Evolutionary conservation across 2,329 filamentous ascomycete species (phyloP).

Genomic region (Stylonectria norvegica): DNA sequence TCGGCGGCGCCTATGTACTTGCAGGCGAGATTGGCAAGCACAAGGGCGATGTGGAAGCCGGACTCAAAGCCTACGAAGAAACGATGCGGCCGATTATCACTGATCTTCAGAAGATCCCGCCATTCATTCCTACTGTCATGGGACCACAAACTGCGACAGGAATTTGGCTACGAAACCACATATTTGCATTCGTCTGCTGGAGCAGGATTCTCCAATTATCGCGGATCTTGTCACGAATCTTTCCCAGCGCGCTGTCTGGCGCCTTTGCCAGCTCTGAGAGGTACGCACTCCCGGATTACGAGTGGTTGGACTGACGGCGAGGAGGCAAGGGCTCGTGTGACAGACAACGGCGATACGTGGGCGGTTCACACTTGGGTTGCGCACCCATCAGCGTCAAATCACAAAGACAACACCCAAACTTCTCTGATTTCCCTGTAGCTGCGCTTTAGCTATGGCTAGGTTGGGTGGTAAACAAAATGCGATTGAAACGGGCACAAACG

Average conservation of each 20-base stretch:
- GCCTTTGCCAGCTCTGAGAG: slow-evolving; percentile 22
- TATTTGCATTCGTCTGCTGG: slow-evolving; percentile 40
- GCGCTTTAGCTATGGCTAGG: too few relatives aligned
- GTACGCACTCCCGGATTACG: slow-evolving; percentile 37
- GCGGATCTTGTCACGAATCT: slow-evolving; percentile 17
- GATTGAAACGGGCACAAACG: too few relatives aligned
- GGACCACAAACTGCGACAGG: slow-evolving; percentile 45
- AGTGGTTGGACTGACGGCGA: slow-evolving; percentile 15
- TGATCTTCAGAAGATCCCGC: slow-evolving; percentile 32
- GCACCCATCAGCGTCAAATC: too few relatives aligned
- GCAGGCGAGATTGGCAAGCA: slow-evolving; percentile 42
- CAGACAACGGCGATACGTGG: too few relatives aligned
- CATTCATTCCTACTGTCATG: slow-evolving; percentile 33
- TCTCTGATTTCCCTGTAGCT: too few relatives aligned
- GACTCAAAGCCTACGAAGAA: slow-evolving; percentile 39
- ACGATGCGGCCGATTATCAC: slow-evolving; percentile 40
- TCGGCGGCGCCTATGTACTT: slow-evolving; percentile 49
- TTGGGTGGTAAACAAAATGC: too few relatives aligned
- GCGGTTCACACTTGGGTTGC: too few relatives aligned
- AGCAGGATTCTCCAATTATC: slow-evolving; percentile 29
- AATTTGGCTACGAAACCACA: slow-evolving; percentile 41
- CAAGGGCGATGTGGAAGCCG: slow-evolving; percentile 27
- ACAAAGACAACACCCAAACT: too few relatives aligned
- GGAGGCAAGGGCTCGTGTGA: too few relatives aligned
- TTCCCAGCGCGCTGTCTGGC: too few relatives aligned